Conservation (phyloP, 331 rosid species). For the Dryas integrifolia region DNA sequence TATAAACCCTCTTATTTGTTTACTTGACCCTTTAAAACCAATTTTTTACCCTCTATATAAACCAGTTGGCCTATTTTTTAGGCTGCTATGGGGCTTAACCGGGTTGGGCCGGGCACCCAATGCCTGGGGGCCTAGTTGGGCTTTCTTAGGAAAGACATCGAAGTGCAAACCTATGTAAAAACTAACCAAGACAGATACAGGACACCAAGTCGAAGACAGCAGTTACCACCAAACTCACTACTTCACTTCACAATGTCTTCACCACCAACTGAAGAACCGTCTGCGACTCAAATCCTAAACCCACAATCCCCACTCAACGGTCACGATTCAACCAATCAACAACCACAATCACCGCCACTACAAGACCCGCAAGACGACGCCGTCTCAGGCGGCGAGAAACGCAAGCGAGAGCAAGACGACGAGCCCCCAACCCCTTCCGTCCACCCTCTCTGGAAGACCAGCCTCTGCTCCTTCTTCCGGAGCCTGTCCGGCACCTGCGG, state of each 20-base stretch:
- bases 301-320: slow-evolving; percentile 28
- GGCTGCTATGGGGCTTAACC: too few relatives aligned
- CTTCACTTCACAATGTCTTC: slow-evolving; percentile 44
- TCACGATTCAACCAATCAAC: slow-evolving; percentile 26
- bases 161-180: neutral
- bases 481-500: slow-evolving; percentile 56
- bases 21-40: too few relatives aligned
- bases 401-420: slow-evolving; percentile 48
- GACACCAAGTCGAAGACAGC: neutral
- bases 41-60: too few relatives aligned
- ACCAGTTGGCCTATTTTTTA: too few relatives aligned
- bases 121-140: too few relatives aligned
- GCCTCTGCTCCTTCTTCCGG: slow-evolving; percentile 87
- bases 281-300: slow-evolving; percentile 37
- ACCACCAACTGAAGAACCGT: slow-evolving; percentile 35
- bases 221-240: too few relatives aligned
- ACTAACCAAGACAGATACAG: neutral
- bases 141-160: too few relatives aligned
- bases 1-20: too few relatives aligned
- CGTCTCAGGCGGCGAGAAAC: slow-evolving; percentile 42
- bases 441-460: slow-evolving; percentile 75
- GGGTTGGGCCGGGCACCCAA: too few relatives aligned
- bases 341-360: slow-evolving; percentile 3
- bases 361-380: slow-evolving; percentile 30
- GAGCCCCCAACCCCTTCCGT: slow-evolving; percentile 27